Evolutionary conservation across 1,139 yeast genomes (phyloP), one percentile per base, ranked within the genome.

Genomic region (Pichia sp.): DNA sequence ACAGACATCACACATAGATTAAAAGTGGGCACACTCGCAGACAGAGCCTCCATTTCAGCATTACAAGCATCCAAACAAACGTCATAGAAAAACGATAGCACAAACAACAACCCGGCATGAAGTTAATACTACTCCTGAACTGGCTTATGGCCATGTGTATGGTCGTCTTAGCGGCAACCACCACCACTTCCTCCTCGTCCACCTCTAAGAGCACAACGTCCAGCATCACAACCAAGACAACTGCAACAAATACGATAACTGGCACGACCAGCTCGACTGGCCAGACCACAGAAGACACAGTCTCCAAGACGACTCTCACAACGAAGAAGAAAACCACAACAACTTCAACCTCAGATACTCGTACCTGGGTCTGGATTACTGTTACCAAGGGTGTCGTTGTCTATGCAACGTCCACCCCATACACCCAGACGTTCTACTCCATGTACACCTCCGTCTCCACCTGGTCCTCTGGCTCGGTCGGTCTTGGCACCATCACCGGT

Each of bases 401-500:
- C 1, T 46, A 53, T 11, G 55, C 57, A 10, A 52, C 55, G 5
- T 49, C 64, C 3, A 34, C 55, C 6, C 36, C 52, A 1, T 85
- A 68, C 61, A 58, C 73, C 1, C 93, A 85, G 59, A 49, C 52
- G 10, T 84, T 84, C 57, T 51, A 58, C 5, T 44, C 67, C 2
- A 57, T 67, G 57, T 75, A 69, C 54, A 36, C 73, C 1, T 61
- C 73, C 0, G 62, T 74, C 2, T 67, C 66, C 0, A 48, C 69
- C 0, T 77, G 78, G 3, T 59, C 72, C 2, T 53, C 75, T 0
- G 90, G 89, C 0, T 52, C 73, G 2, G 68, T 82, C 42, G 89
- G 89, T 0, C 60, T 83, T 40, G 86, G 86, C 1, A 65, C 77
- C 1, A 61, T 80, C 30, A 57, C 71, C 3, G 90, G 89, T 1